phyloP scores from a whole-genome alignment of 768 basidiomycete genomes.

The Pleurotus cornucopiae region DNA sequence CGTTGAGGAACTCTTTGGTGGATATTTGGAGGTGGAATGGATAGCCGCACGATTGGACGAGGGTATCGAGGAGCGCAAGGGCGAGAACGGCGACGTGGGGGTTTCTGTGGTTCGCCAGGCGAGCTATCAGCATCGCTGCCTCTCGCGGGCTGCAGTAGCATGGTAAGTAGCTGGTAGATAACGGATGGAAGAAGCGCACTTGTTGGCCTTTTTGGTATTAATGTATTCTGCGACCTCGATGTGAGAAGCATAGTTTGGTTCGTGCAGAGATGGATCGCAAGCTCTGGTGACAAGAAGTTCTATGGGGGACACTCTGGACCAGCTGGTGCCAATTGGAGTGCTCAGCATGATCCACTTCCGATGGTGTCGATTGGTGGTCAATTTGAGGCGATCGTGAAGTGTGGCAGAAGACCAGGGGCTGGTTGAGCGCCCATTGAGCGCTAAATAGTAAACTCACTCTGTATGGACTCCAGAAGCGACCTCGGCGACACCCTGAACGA shows the following conservation, averaged over 20 bases:
- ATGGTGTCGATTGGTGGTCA: too few species aligned
- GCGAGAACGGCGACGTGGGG: constrained; percentile 88
- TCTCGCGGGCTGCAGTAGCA: constrained; percentile 73
- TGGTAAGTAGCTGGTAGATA: constrained; percentile 1
- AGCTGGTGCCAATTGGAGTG: constrained; percentile 43
- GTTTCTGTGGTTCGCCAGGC: constrained; percentile 87
- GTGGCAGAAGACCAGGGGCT: too few species aligned
- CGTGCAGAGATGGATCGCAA: constrained; percentile 80
- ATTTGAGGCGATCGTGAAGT: too few species aligned
- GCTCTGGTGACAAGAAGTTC: constrained; percentile 76
- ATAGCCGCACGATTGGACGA: constrained; percentile 95
- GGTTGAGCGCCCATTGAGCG: too few species aligned
- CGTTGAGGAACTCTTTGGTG: constrained; percentile 98
- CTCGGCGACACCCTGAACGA: too few species aligned
- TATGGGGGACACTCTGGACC: constrained; percentile 56
- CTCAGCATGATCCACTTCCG: constrained; percentile 36
- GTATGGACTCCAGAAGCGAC: too few species aligned
- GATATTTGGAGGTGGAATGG: constrained; percentile 94
- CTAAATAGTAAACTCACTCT: too few species aligned
- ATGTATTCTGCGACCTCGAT: constrained; percentile 93
- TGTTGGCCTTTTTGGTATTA: constrained; percentile 95
- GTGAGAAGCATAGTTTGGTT: constrained; percentile 89
- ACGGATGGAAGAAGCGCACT: constrained; percentile 43
- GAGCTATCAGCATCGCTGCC: constrained; percentile 79
- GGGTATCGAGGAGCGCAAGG: constrained; percentile 81